Percentiles rank a stretch among this genome's conserved stretches.
Conservation (phyloP, 352 stramenopile species). For the Phytophthora macrochlamydospora region DNA sequence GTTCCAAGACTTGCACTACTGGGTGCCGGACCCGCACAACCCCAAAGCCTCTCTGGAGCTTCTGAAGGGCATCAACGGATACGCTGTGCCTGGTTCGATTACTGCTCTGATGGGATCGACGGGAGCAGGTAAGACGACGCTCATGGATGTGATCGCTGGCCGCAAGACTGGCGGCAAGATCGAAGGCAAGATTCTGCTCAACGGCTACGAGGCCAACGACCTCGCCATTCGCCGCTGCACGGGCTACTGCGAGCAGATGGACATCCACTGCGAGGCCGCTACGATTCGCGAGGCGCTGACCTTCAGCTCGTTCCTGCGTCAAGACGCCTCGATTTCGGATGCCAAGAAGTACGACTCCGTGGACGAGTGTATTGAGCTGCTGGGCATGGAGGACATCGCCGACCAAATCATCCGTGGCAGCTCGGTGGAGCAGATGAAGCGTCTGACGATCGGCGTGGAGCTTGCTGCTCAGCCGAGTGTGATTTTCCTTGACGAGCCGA, state of each 20-base stretch:
- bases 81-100: no score
- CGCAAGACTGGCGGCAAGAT: no score
- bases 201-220: no score
- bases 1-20: no score
- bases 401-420: not conserved
- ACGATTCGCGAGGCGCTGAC: not conserved
- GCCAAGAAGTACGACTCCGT: not conserved
- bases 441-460: not conserved
- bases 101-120: no score
- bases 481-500: not conserved
- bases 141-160: no score
- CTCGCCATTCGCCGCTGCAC: constrained; percentile 13
- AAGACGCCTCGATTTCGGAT: not conserved
- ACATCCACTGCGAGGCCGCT: constrained; percentile 66
- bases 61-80: no score
- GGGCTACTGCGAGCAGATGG: constrained; percentile 77
- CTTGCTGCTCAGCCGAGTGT: not conserved
- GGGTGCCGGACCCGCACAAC: no score
- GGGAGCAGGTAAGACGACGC: no score
- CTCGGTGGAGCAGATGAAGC: not conserved
- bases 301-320: not conserved
- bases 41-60: no score
- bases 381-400: not conserved
- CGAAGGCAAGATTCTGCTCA: no score
- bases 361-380: not conserved